Evolutionary conservation across 441 rosid genomes (phyloP).

Genomic region (Euphorbia schlechtendalii): DNA sequence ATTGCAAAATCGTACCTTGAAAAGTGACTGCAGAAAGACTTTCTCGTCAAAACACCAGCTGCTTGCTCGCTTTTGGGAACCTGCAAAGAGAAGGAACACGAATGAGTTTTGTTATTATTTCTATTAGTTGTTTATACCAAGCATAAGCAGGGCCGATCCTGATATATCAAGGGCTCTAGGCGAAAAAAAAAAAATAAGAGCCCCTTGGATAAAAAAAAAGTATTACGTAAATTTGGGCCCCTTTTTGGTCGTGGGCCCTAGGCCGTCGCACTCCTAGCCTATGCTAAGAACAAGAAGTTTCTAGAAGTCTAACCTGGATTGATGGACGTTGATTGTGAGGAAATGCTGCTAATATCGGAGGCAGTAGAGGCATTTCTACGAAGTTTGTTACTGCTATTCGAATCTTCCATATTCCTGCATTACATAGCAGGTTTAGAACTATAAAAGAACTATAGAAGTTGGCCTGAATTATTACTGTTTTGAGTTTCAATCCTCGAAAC

Average conservation of each 20-base stretch:
- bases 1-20: conserved; percentile 47
- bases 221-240: too few relatives aligned
- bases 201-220: too few relatives aligned
- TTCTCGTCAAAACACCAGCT: conserved; percentile 83
- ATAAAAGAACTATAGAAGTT: too few relatives aligned
- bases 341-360: conserved; percentile 59
- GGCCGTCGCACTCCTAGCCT: too few relatives aligned
- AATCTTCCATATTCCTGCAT: conserved; percentile 48
- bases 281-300: too few relatives aligned
- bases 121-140: too few relatives aligned
- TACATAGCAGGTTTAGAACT: conserved; percentile 9
- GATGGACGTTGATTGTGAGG: conserved; percentile 38
- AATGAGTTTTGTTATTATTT: conserved; percentile 5
- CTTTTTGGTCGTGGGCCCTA: too few relatives aligned
- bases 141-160: too few relatives aligned
- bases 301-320: conserved; percentile 42
- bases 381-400: conserved; percentile 36
- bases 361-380: conserved; percentile 65
- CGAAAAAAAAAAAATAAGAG: too few relatives aligned
- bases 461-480: too few relatives aligned
- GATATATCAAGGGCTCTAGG: too few relatives aligned
- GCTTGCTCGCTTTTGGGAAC: conserved; percentile 39
- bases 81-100: conserved; percentile 31
- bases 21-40: conserved; percentile 67
- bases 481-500: not conserved